phyloP scores from a whole-genome alignment of 2,329 filamentous ascomycete species.

The Pseudocercospora musae region DNA sequence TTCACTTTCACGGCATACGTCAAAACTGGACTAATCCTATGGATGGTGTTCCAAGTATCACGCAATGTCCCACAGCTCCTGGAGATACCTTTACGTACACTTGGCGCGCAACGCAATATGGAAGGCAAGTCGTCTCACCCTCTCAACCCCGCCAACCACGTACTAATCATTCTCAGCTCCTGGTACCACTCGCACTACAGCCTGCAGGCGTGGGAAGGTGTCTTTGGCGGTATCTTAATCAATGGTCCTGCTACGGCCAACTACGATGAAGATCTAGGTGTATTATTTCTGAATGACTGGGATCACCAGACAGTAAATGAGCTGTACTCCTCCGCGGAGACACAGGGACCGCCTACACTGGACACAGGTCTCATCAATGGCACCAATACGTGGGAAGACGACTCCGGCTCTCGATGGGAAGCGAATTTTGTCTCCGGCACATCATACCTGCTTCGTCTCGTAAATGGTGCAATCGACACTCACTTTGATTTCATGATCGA shows the following conservation, averaged over 20 bases:
- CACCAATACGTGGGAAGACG: constrained; percentile 28
- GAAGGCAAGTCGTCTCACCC: constrained; percentile 12
- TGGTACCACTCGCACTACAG: constrained; percentile 47
- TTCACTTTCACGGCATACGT: constrained; percentile 52
- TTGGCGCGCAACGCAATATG: constrained; percentile 37
- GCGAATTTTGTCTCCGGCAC: constrained; percentile 37
- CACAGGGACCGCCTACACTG: constrained; percentile 31
- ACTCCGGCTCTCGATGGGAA: constrained; percentile 25
- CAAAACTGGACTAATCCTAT: constrained; percentile 52
- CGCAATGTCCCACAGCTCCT: constrained; percentile 67
- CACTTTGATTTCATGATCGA: constrained; percentile 39
- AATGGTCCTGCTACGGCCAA: constrained; percentile 37
- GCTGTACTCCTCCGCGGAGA: constrained; percentile 27
- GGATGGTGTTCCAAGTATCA: constrained; percentile 49
- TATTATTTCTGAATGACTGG: constrained; percentile 42
- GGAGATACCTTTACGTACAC: constrained; percentile 45
- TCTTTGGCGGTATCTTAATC: constrained; percentile 40
- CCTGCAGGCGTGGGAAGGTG: constrained; percentile 42
- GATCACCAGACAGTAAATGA: constrained; percentile 31
- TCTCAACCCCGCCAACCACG: background rate
- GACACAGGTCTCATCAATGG: constrained; percentile 36
- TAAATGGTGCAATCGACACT: constrained; percentile 41
- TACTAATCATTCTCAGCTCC: constrained; percentile 14
- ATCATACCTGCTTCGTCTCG: constrained; percentile 42
- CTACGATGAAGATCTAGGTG: constrained; percentile 41